phyloP scores from a whole-genome alignment of 176 grass and related monocot genomes.

The Coix lacrymajobi region DNA sequence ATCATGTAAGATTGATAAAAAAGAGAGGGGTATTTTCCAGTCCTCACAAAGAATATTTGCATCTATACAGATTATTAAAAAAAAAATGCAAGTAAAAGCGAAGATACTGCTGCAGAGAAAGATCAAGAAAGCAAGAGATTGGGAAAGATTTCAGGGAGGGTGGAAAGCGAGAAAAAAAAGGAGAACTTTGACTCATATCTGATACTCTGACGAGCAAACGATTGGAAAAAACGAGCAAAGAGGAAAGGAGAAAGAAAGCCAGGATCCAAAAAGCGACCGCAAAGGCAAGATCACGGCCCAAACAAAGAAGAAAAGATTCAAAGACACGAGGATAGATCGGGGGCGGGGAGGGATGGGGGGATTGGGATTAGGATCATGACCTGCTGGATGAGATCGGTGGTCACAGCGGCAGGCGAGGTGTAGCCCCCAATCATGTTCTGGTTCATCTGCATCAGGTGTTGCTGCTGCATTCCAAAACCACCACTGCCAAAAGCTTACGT shows the following conservation, averaged over 20 bases:
- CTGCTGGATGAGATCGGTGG: constrained; percentile 96
- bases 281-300: neutral
- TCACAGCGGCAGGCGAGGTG: constrained; percentile 65
- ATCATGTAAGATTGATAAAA: neutral
- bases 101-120: neutral
- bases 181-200: neutral
- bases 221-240: neutral
- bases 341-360: neutral
- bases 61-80: neutral
- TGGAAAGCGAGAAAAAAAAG: neutral
- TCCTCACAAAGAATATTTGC: neutral
- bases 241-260: neutral
- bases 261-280: neutral
- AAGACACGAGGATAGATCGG: neutral
- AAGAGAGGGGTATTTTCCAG: neutral
- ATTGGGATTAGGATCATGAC: constrained; percentile 39
- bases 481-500: constrained; percentile 18
- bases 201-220: neutral
- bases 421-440: constrained; percentile 89
- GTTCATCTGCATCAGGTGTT: constrained; percentile 99
- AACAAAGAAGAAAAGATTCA: neutral
- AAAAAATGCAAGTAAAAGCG: neutral
- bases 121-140: neutral
- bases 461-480: constrained; percentile 62
- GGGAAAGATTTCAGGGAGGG: neutral